phyloP scores from a whole-genome alignment of 768 basidiomycete genomes.

The Tephrocybe sp. region DNA sequence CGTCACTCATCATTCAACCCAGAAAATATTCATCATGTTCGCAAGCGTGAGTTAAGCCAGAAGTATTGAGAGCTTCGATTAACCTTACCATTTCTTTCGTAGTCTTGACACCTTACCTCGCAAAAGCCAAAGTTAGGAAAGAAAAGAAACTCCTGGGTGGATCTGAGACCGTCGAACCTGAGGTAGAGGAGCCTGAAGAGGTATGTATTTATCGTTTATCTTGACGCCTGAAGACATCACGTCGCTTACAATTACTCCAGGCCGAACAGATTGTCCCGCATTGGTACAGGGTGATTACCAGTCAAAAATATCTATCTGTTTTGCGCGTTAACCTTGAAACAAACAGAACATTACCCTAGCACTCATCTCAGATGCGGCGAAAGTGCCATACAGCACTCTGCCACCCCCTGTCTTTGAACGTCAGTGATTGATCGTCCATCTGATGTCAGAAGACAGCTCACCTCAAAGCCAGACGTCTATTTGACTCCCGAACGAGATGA shows the following conservation, averaged over 20 bases:
- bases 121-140: conserved; percentile 71
- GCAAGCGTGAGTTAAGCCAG: conserved; percentile 60
- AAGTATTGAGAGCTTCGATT: not conserved
- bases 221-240: not conserved
- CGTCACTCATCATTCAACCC: conserved; percentile 50
- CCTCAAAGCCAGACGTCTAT: conserved; percentile 53
- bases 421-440: conserved; percentile 34
- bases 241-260: conserved; percentile 22
- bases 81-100: not conserved
- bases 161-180: conserved; percentile 30
- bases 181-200: conserved; percentile 48
- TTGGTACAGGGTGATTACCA: conserved; percentile 70
- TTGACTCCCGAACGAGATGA: conserved; percentile 62
- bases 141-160: conserved; percentile 76
- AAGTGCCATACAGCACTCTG: conserved; percentile 52
- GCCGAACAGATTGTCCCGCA: conserved; percentile 72
- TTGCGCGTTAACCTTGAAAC: not conserved
- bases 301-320: not conserved
- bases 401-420: conserved; percentile 63
- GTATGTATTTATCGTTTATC: conserved; percentile 34
- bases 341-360: conserved; percentile 88
- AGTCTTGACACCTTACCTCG: conserved; percentile 88
- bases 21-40: conserved; percentile 62
- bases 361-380: conserved; percentile 70
- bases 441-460: conserved; percentile 11